Conservation (phyloP, 371 early-diverging fungal genomes). For the Conidiobolus coronatus region DNA sequence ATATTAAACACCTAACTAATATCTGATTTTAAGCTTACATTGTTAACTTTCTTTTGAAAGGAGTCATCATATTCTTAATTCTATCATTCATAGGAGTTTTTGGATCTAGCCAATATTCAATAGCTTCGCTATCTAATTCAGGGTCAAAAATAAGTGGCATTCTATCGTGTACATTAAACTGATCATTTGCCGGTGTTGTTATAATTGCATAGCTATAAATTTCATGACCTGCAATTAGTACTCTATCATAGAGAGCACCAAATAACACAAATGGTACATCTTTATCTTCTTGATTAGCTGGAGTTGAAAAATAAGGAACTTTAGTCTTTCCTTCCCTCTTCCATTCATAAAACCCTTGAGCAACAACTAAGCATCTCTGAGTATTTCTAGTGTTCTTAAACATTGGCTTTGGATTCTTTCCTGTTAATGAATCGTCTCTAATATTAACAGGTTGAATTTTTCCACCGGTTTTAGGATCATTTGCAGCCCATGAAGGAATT, state of each 20-base stretch:
- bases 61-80: neutral
- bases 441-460: constrained; percentile 1
- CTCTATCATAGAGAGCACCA: constrained; percentile 1
- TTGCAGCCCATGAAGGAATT: neutral
- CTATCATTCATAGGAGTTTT: neutral
- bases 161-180: neutral
- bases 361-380: neutral
- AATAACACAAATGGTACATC: neutral
- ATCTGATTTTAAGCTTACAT: neutral
- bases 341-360: constrained; percentile 6
- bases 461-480: neutral
- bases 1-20: no score
- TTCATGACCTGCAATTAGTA: neutral
- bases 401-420: neutral
- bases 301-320: constrained; percentile 1
- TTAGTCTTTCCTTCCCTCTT: neutral
- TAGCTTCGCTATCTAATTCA: neutral
- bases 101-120: neutral
- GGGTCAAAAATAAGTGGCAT: constrained; percentile 5
- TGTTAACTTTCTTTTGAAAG: neutral
- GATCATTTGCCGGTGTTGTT: constrained; percentile 2
- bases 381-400: neutral
- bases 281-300: no score
- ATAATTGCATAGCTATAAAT: neutral
- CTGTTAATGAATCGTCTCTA: constrained; percentile 1